Evolutionary conservation across 2,329 filamentous ascomycete genomes (phyloP).

Genomic region (Cladosporium cucumerinum): DNA sequence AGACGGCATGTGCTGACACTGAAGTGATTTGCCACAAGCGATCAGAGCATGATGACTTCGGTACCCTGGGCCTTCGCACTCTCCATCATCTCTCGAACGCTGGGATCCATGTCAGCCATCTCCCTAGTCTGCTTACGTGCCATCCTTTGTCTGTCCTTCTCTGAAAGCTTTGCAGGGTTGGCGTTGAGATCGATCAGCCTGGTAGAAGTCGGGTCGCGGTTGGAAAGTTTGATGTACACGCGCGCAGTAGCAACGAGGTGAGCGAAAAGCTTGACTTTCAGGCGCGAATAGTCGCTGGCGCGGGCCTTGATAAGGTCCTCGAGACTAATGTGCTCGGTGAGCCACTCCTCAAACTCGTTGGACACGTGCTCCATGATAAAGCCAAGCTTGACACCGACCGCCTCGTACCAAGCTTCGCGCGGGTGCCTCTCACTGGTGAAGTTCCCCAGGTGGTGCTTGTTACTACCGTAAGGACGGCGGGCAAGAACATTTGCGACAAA

Average conservation of each 20-base stretch:
- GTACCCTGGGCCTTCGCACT: background rate
- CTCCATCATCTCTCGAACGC: background rate
- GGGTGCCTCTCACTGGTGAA: background rate
- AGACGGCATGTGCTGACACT: too few relatives aligned
- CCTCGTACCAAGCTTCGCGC: background rate
- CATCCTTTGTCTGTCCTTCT: background rate
- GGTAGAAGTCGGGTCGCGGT: background rate
- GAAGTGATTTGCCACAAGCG: too few relatives aligned
- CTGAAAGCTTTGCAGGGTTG: background rate
- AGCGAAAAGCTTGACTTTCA: background rate
- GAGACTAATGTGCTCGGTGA: background rate
- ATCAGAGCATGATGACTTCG: background rate
- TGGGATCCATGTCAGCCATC: background rate
- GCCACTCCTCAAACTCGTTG: conserved; percentile 5
- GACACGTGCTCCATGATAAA: background rate
- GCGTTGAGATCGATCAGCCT: background rate
- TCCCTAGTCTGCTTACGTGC: background rate
- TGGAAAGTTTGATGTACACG: background rate
- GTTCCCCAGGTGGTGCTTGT: background rate
- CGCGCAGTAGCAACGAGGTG: background rate
- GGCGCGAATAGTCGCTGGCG: background rate
- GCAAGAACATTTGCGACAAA: background rate
- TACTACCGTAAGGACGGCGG: background rate
- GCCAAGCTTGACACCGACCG: background rate
- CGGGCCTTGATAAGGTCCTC: background rate